Evolutionary conservation across 768 basidiomycete species (phyloP), one percentile per base, ranked within the genome.

Genomic region (Mycena olivaceomarginata): DNA sequence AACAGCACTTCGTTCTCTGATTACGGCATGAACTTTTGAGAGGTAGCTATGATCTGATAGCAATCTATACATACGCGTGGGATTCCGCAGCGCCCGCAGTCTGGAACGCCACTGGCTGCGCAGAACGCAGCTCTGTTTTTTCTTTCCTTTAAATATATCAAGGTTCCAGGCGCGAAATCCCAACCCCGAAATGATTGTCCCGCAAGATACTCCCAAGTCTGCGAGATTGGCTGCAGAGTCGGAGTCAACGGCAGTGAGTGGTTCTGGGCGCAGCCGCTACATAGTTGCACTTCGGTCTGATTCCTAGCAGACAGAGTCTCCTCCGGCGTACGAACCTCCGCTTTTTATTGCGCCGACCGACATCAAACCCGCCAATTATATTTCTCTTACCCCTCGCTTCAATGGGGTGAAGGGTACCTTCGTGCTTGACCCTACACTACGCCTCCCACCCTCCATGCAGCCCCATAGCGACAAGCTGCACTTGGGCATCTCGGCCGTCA

Each of bases 401-500:
- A 65, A 72, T 1, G 75, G 76, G 46, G n/a, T 74, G 45, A 79
- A 79, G 2, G 78, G 63, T 13, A 74, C 69, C 25, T 79, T 76
- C 20, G 75, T 76, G 43, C 75, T 79, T 9, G 72, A 79, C 60
- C 75, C 78, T 8, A 40, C 75, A 10, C 31, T 76, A 51, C 71
- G n/a, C 9, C 18, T 79, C 1, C 75, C 78, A n/a, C 68, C 45
- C 22, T 25, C 63, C 18, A 73, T 79, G 56, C 67, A n/a, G 12
- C 43, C 43, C 11, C 53, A 6, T 18, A 41, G 51, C 37, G 37
- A 31, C 31, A 69, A 67, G 45, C 8, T 41, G 39, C 78, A 79
- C 67, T 72, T 79, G 20, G 66, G 60, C 60, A 31, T 76, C 60
- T 69, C 71, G 18, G 67, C 73, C 5, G 31, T 75, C 41, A 57